A percentile compares a stretch with the other conserved stretches of the same genome.
Conservation (phyloP, 768 basidiomycete species). For the Phylloporus rhodoxanthus region DNA sequence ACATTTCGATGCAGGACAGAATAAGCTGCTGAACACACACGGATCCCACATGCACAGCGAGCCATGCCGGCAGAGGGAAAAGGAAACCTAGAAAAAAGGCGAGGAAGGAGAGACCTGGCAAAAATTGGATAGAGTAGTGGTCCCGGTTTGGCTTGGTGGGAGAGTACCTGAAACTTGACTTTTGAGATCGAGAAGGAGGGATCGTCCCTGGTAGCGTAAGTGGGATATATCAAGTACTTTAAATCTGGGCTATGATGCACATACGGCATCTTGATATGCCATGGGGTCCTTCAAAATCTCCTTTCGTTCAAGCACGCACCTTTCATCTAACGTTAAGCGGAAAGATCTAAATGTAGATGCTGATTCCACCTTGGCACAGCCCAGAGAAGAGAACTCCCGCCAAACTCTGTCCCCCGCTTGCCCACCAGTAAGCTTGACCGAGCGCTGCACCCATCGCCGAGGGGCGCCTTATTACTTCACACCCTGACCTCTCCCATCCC, state of each 20-base stretch:
- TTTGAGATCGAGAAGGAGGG: slow-evolving; percentile 32
- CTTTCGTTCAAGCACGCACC: slow-evolving; percentile 24
- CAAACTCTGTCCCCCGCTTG: slow-evolving; percentile 13
- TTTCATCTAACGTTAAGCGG: slow-evolving; percentile 35
- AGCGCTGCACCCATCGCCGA: neutral
- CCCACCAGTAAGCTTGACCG: neutral
- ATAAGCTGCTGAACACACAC: slow-evolving; percentile 8
- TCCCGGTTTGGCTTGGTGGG: slow-evolving; percentile 22
- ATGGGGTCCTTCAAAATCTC: slow-evolving; percentile 22
- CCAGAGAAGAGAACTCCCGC: slow-evolving; percentile 15
- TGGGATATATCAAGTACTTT: slow-evolving; percentile 29
- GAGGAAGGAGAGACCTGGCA: slow-evolving; percentile 19
- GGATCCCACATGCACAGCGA: slow-evolving; percentile 16
- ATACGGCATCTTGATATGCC: slow-evolving; percentile 33
- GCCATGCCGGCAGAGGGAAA: slow-evolving; percentile 19
- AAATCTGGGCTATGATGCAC: slow-evolving; percentile 31
- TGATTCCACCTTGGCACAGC: slow-evolving; percentile 25
- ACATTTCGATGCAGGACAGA: slow-evolving; percentile 9
- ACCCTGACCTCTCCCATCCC: slow-evolving; percentile 9
- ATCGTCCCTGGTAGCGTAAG: slow-evolving; percentile 35
- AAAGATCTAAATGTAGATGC: slow-evolving; percentile 32
- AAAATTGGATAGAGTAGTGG: slow-evolving; percentile 22
- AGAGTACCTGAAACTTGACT: slow-evolving; percentile 33
- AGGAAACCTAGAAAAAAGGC: slow-evolving; percentile 10
- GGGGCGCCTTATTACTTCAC: slow-evolving; percentile 21